phyloP scores from a whole-genome alignment of 495 filamentous ascomycete species.

The Aspergillus steynii region DNA sequence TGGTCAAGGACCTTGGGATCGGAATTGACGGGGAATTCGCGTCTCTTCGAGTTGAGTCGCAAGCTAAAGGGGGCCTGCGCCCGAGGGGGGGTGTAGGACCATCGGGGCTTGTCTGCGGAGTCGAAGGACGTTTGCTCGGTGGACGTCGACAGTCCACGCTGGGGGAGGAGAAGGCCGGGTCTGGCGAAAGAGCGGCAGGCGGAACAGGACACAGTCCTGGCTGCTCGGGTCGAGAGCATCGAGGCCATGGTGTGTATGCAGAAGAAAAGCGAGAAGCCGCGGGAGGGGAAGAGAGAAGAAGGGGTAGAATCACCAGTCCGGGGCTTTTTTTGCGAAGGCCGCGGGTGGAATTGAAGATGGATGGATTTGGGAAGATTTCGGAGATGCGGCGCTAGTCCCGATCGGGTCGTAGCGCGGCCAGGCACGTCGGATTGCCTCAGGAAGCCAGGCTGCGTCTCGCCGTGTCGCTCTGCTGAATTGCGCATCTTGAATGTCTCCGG shows the following conservation, averaged over 20 bases:
- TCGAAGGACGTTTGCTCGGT: slow-evolving; percentile 28
- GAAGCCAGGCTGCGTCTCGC: not conserved
- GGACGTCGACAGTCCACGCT: slow-evolving; percentile 24
- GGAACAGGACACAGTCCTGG: slow-evolving; percentile 35
- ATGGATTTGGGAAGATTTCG: slow-evolving; percentile 26
- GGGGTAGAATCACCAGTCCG: slow-evolving; percentile 31
- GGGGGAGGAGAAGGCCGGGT: slow-evolving; percentile 15
- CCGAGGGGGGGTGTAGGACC: slow-evolving; percentile 74
- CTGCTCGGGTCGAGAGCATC: slow-evolving; percentile 35
- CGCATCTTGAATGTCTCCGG: no score
- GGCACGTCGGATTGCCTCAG: not conserved
- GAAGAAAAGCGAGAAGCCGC: slow-evolving; percentile 12
- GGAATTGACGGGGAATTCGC: slow-evolving; percentile 67
- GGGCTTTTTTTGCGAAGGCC: slow-evolving; percentile 21
- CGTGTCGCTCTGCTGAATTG: no score
- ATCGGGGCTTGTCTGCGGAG: slow-evolving; percentile 62
- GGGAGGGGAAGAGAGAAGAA: slow-evolving; percentile 23
- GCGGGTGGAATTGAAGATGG: slow-evolving; percentile 21
- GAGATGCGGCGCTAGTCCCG: slow-evolving; percentile 23
- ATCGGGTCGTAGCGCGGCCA: slow-evolving; percentile 14
- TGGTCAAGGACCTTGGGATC: slow-evolving; percentile 70
- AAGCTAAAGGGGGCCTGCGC: slow-evolving; percentile 73
- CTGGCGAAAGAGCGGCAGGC: slow-evolving; percentile 31
- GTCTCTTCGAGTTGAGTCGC: slow-evolving; percentile 46
- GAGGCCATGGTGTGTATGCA: slow-evolving; percentile 38